Evolutionary conservation across 2,329 filamentous ascomycete genomes (phyloP).

Genomic region (Talaromyces sp.): DNA sequence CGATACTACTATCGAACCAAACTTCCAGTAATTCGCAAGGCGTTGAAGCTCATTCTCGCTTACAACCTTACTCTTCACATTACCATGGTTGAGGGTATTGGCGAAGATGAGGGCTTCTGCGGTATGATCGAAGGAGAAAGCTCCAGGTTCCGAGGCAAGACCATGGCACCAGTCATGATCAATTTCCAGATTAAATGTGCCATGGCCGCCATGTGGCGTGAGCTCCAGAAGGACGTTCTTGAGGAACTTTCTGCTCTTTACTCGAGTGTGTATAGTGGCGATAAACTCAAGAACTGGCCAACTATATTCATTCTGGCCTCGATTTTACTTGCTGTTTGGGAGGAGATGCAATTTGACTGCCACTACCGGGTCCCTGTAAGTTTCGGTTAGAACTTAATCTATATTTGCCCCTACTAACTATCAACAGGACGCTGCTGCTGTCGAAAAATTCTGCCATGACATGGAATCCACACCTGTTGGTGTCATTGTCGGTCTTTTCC

Average conservation of each 20-base stretch:
- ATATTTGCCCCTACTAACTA: constrained; percentile 9
- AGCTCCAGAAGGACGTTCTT: constrained; percentile 90
- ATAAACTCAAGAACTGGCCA: constrained; percentile 97
- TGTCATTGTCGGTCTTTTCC: constrained; percentile 94
- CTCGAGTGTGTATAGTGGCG: constrained; percentile 95
- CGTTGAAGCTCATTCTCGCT: constrained; percentile 86
- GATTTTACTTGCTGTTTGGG: constrained; percentile 90
- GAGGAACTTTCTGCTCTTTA: constrained; percentile 90
- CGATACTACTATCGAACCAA: constrained; percentile 87
- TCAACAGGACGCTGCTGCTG: constrained; percentile 62
- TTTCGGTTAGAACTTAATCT: not conserved
- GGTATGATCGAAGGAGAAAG: constrained; percentile 81
- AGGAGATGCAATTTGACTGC: constrained; percentile 98
- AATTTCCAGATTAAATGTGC: constrained; percentile 99
- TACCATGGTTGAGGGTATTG: constrained; percentile 86
- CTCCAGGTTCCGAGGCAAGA: constrained; percentile 85
- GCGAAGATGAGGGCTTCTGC: constrained; percentile 69
- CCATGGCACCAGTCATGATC: constrained; percentile 94
- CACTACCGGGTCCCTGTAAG: constrained; percentile 76
- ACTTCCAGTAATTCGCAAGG: constrained; percentile 86
- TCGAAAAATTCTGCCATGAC: constrained; percentile 91
- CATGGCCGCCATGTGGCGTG: constrained; percentile 96
- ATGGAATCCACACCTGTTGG: constrained; percentile 96
- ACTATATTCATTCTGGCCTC: constrained; percentile 97
- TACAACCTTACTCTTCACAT: constrained; percentile 95